Conservation (phyloP, 78 protist genomes). For the Thecamonas trahens region DNA sequence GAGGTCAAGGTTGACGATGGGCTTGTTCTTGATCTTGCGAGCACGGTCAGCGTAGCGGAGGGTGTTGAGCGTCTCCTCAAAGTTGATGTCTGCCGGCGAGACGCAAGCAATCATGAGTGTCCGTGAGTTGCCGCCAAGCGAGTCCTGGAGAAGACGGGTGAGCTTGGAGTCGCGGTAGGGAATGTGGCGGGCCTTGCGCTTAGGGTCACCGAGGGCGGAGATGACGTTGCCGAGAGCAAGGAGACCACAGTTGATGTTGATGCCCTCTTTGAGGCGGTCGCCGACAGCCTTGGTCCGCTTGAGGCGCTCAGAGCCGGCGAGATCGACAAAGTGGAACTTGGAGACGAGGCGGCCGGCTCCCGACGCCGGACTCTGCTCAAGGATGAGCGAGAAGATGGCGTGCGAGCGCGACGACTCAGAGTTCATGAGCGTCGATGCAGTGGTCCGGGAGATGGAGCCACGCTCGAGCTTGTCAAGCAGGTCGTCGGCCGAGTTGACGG, state of each 20-base stretch:
- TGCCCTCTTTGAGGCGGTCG: slow-evolving; percentile 23
- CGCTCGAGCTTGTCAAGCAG: slow-evolving; percentile 8
- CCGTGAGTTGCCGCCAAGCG: slow-evolving; percentile 88
- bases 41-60: slow-evolving; percentile 79
- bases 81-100: slow-evolving; percentile 48
- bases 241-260: slow-evolving; percentile 51
- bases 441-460: slow-evolving; percentile 29
- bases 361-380: too few species aligned
- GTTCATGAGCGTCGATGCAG: slow-evolving; percentile 68
- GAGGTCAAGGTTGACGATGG: slow-evolving; percentile 73
- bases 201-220: slow-evolving; percentile 39
- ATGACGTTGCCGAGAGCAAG: slow-evolving; percentile 49
- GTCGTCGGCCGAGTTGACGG: not conserved
- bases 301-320: not conserved
- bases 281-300: not conserved
- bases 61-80: slow-evolving; percentile 80
- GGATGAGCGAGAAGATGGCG: slow-evolving; percentile 30
- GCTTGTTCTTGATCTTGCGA: slow-evolving; percentile 81
- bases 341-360: too few species aligned
- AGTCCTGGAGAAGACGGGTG: slow-evolving; percentile 88
- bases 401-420: slow-evolving; percentile 50
- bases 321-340: slow-evolving; percentile 41
- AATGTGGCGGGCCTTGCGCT: slow-evolving; percentile 50
- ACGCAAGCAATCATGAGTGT: slow-evolving; percentile 90
- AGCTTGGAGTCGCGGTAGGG: slow-evolving; percentile 93